These are phyloP conservation scores for Nowakowskiella sp. DNA, from an alignment of 192 early-diverging fungal genomes.

Conservation along the genomic window DNA sequence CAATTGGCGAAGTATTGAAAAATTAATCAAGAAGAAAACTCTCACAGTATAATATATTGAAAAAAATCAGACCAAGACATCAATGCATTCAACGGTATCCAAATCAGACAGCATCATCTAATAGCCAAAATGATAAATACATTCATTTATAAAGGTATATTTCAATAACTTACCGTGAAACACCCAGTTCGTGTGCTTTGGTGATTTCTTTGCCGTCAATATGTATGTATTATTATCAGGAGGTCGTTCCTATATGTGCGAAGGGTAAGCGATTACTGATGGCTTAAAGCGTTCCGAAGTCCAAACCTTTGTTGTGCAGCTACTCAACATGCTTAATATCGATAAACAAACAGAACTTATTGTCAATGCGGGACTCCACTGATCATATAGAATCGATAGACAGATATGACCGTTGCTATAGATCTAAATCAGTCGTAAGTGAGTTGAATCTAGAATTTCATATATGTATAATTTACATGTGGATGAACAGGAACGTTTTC, in stretches of 20 bases:
- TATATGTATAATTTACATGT: slow-evolving; percentile 20
- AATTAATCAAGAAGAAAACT: too few species aligned
- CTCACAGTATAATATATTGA: too few species aligned
- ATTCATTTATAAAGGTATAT: too few species aligned
- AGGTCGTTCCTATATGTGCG: slow-evolving; percentile 27
- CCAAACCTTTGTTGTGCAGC: slow-evolving; percentile 65
- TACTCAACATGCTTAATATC: slow-evolving; percentile 85
- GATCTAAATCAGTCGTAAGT: slow-evolving; percentile 14
- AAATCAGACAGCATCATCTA: too few species aligned
- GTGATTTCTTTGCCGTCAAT: slow-evolving; percentile 25
- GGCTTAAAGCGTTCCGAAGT: background rate
- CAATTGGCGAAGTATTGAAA: too few species aligned
- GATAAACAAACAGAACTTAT: slow-evolving; percentile 82
- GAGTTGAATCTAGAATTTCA: background rate
- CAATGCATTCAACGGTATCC: too few species aligned
- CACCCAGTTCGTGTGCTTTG: slow-evolving; percentile 37
- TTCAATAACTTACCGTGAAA: slow-evolving; percentile 41
- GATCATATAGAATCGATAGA: slow-evolving; percentile 86
- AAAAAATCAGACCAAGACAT: too few species aligned
- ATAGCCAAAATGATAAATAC: too few species aligned
- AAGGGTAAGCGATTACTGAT: background rate
- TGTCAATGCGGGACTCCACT: slow-evolving; percentile 91
- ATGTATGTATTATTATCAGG: slow-evolving; percentile 39
- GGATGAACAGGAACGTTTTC: slow-evolving; percentile 34
- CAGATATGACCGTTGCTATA: slow-evolving; percentile 97